Percentiles rank a stretch among this genome's conserved stretches.
Conservation (phyloP, 1,139 yeast species). For the Entelexis sorbosivorans region DNA sequence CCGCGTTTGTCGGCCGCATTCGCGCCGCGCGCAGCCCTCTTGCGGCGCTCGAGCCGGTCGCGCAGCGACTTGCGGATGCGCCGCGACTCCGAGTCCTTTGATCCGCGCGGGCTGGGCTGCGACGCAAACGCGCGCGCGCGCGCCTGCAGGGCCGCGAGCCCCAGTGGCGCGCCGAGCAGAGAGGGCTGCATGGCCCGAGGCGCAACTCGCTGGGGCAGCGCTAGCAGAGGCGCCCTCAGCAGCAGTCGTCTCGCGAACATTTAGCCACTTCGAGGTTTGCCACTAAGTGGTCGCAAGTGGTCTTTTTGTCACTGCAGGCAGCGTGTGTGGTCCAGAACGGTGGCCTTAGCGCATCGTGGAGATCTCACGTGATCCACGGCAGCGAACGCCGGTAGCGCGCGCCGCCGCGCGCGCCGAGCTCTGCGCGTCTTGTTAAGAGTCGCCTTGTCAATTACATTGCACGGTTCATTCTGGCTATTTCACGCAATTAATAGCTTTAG, state of each 20-base stretch:
- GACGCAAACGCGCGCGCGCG: neutral
- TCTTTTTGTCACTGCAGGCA: neutral
- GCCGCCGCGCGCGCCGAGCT: no score
- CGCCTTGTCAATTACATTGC: no score
- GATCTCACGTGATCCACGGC: neutral
- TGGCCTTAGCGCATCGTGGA: neutral
- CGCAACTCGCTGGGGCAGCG: conserved; percentile 1
- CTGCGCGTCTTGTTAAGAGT: no score
- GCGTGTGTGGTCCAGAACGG: neutral
- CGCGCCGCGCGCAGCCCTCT: neutral
- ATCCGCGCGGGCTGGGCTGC: neutral
- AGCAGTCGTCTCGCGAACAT: conserved; percentile 7
- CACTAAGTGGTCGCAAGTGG: neutral
- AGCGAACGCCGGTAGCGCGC: no score
- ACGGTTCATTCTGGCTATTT: no score
- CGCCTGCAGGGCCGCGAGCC: neutral
- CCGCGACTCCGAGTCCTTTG: conserved; percentile 3
- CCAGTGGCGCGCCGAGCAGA: neutral
- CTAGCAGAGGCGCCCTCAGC: conserved; percentile 1
- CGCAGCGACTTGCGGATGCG: conserved; percentile 11
- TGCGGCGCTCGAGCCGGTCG: conserved; percentile 6
- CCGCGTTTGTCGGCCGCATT: neutral
- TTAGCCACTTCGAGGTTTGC: neutral
- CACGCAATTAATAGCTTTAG: no score
- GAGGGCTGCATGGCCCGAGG: neutral